Percentiles rank a stretch among this genome's conserved stretches.
phyloP scores from a whole-genome alignment of 2,329 filamentous ascomycete species.

The Aspergillus brunneoviolaceus region DNA sequence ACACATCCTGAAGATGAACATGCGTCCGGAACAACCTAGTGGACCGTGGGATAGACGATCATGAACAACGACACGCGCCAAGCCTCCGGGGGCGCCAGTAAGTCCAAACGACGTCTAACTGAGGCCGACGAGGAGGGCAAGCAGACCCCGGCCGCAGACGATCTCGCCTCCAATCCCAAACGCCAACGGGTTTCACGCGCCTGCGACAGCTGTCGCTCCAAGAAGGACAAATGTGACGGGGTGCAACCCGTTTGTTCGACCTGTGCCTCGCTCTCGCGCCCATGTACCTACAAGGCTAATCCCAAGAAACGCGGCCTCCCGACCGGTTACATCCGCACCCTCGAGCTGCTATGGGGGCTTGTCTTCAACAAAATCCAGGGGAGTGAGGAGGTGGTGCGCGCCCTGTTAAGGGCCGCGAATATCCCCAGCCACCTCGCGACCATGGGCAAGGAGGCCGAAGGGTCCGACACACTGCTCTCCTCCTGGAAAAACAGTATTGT shows the following conservation, averaged over 20 bases:
- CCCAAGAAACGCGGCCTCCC: constrained; percentile 76
- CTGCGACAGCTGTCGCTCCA: constrained; percentile 66
- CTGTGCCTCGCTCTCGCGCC: constrained; percentile 62
- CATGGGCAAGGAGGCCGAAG: constrained; percentile 43
- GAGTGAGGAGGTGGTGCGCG: constrained; percentile 58
- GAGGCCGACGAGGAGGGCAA: constrained; percentile 33
- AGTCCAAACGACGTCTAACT: constrained; percentile 32
- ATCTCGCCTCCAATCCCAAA: constrained; percentile 46
- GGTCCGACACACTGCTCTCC: constrained; percentile 59
- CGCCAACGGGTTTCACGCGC: constrained; percentile 66
- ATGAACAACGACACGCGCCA: constrained; percentile 37
- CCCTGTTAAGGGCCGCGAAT: constrained; percentile 52
- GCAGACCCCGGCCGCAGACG: constrained; percentile 27
- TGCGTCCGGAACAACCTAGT: constrained; percentile 27
- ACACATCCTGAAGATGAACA: constrained; percentile 27
- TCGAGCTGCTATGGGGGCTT: constrained; percentile 68
- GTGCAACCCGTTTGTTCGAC: constrained; percentile 65
- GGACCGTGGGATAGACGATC: constrained; percentile 27
- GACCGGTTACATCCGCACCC: constrained; percentile 73
- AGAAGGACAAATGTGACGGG: constrained; percentile 72
- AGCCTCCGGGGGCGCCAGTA: constrained; percentile 29
- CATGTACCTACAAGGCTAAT: constrained; percentile 70
- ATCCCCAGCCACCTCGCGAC: constrained; percentile 35
- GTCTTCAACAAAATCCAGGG: constrained; percentile 63
- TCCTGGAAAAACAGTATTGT: constrained; percentile 64